phyloP scores from a whole-genome alignment of 352 stramenopile genomes.

The Phytopythium chamaehyphon region DNA sequence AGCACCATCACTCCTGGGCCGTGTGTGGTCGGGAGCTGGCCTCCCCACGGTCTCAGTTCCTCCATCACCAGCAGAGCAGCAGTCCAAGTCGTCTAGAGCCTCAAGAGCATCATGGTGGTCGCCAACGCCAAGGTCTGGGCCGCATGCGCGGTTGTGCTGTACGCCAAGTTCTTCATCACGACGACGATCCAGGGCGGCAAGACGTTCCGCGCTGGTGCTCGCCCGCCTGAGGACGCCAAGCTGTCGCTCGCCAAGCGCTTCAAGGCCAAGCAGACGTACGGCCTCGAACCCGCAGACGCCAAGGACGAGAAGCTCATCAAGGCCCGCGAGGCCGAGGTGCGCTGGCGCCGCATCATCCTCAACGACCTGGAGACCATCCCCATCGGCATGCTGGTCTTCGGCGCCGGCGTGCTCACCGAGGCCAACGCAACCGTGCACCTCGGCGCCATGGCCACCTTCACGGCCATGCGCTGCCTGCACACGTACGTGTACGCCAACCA shows the following conservation, averaged over 20 bases:
- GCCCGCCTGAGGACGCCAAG: conserved; percentile 32
- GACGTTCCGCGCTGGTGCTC: conserved; percentile 28
- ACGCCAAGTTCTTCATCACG: conserved; percentile 38
- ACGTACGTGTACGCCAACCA: conserved; percentile 42
- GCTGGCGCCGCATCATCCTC: conserved; percentile 32
- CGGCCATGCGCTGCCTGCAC: conserved; percentile 27
- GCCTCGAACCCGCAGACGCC: conserved; percentile 10
- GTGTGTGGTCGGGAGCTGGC: too few relatives aligned
- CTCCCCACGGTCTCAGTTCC: too few relatives aligned
- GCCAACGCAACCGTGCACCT: conserved; percentile 19
- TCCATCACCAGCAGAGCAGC: not conserved
- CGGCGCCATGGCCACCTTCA: conserved; percentile 30
- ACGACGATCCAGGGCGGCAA: conserved; percentile 33
- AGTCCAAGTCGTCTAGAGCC: not conserved
- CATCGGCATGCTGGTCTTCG: conserved; percentile 27
- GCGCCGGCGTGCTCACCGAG: conserved; percentile 18
- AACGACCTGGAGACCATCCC: conserved; percentile 45
- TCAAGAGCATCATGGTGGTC: conserved; percentile 10
- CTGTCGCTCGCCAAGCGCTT: conserved; percentile 22
- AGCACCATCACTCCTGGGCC: too few relatives aligned
- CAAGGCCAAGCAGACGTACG: conserved; percentile 22
- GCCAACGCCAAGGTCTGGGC: conserved; percentile 29
- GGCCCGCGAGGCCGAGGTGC: conserved; percentile 20
- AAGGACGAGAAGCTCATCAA: conserved; percentile 18
- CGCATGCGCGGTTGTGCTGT: conserved; percentile 28